A percentile compares a stretch with the other conserved stretches of the same genome.
These are phyloP conservation scores for Leucocoprinus sp. DNA, from an alignment of 768 basidiomycete species.

Conservation along the genomic window DNA sequence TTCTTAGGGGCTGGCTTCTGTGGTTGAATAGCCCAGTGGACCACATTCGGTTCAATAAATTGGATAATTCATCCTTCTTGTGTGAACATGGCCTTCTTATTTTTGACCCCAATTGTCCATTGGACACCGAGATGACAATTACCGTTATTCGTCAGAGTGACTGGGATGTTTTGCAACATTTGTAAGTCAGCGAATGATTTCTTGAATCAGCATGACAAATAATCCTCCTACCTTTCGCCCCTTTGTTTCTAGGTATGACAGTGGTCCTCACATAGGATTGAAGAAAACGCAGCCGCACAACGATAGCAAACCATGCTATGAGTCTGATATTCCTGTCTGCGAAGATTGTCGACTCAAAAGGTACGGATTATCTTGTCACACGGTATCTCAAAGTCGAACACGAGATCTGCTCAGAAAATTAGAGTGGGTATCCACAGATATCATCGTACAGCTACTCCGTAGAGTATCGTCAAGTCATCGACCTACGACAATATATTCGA, in stretches of 20 bases:
- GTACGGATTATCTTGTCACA: constrained; percentile 23
- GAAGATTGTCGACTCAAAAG: constrained; percentile 50
- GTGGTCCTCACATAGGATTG: constrained; percentile 41
- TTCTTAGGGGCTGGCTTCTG: constrained; percentile 58
- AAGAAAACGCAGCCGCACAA: constrained; percentile 19
- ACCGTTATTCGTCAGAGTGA: constrained; percentile 52
- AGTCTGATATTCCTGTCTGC: constrained; percentile 49
- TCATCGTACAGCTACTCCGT: constrained; percentile 43
- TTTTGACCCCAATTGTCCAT: constrained; percentile 56
- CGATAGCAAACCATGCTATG: constrained; percentile 24
- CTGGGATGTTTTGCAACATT: constrained; percentile 51
- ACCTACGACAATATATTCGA: constrained; percentile 21
- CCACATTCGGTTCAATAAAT: constrained; percentile 43
- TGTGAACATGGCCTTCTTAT: constrained; percentile 59
- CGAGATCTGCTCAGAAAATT: constrained; percentile 31
- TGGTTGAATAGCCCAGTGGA: constrained; percentile 59
- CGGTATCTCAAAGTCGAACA: constrained; percentile 5
- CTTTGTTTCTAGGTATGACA: constrained; percentile 38
- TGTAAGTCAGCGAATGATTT: constrained; percentile 34
- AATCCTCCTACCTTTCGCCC: too few relatives aligned
- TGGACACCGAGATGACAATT: constrained; percentile 50
- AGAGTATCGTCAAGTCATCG: constrained; percentile 13
- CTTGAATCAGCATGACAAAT: constrained; percentile 11
- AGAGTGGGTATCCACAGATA: constrained; percentile 52
- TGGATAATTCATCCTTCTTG: constrained; percentile 57